A percentile compares a stretch with the other conserved stretches of the same genome.
These are phyloP conservation scores for Ceratocystis diversiconidia DNA, from an alignment of 2,329 filamentous ascomycete genomes.

Conservation along the genomic window DNA sequence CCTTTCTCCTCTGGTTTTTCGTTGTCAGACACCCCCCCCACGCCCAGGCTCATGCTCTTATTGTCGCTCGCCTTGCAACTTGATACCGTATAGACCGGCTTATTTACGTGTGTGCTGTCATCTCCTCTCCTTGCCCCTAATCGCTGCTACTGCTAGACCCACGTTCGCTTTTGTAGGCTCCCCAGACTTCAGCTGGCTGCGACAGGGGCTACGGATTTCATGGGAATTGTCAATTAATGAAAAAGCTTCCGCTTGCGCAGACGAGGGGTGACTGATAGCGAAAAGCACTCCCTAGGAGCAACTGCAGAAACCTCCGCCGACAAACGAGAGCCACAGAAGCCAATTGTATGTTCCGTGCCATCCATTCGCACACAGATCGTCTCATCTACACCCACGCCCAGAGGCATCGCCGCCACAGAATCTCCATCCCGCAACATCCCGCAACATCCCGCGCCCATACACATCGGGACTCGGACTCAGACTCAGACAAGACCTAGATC, in stretches of 20 bases:
- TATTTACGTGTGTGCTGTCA: not conserved
- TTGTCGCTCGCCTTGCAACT: not conserved
- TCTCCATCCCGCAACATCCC: not conserved
- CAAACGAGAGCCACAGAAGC: not conserved
- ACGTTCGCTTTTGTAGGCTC: not conserved
- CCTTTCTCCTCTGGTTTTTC: not conserved
- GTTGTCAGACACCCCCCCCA: not conserved
- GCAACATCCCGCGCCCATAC: not conserved
- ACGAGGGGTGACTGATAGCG: not conserved
- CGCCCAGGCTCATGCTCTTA: too few relatives aligned
- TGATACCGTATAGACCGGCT: not conserved
- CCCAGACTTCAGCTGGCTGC: not conserved
- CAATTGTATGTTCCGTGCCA: not conserved
- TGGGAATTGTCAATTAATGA: not conserved
- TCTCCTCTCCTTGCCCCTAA: not conserved
- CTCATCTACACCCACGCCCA: not conserved
- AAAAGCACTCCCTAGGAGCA: not conserved
- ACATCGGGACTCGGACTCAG: too few relatives aligned
- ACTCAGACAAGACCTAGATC: too few relatives aligned
- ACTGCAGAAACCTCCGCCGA: not conserved
- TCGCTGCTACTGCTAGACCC: not conserved
- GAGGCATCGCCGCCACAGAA: not conserved
- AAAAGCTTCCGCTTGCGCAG: conserved; percentile 5
- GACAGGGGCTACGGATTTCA: conserved; percentile 3
- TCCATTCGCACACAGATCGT: not conserved